Evolutionary conservation across 306 rosid genomes (phyloP).

Genomic region (Dalbergia oliveri): DNA sequence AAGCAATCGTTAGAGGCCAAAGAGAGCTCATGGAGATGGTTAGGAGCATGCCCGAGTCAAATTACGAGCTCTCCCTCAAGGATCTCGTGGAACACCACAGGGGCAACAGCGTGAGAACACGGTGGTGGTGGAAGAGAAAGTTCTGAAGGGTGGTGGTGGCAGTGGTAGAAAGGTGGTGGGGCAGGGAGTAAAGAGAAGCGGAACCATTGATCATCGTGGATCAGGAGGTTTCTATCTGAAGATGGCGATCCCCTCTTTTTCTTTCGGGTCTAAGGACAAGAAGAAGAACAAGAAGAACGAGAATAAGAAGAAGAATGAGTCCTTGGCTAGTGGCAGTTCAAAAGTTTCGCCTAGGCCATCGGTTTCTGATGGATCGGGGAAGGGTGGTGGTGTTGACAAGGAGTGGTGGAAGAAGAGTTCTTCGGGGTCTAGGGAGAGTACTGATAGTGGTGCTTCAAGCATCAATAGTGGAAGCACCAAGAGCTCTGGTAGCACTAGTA

Average conservation of each 20-base stretch:
- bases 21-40: conserved; percentile 96
- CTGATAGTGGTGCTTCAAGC: conserved; percentile 66
- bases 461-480: conserved; percentile 63
- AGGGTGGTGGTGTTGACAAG: conserved; percentile 55
- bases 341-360: conserved; percentile 73
- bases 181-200: conserved; percentile 42
- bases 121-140: conserved; percentile 24
- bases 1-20: conserved; percentile 83
- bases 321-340: conserved; percentile 42
- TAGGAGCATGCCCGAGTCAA: conserved; percentile 79
- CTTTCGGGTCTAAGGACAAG: conserved; percentile 57
- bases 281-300: conserved; percentile 48
- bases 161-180: conserved; percentile 45
- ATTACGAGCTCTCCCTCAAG: conserved; percentile 85
- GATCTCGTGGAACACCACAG: conserved; percentile 81
- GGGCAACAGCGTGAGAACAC: conserved; percentile 14
- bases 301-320: conserved; percentile 55
- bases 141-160: conserved; percentile 20
- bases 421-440: conserved; percentile 49
- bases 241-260: conserved; percentile 71
- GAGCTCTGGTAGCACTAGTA: conserved; percentile 71
- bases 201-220: conserved; percentile 55
- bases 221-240: conserved; percentile 75
- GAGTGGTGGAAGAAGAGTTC: conserved; percentile 86
- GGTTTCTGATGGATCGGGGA: conserved; percentile 48